Evolutionary conservation across 73 alveolate genomes (phyloP).

Genomic region (Paramecium caudatum): DNA sequence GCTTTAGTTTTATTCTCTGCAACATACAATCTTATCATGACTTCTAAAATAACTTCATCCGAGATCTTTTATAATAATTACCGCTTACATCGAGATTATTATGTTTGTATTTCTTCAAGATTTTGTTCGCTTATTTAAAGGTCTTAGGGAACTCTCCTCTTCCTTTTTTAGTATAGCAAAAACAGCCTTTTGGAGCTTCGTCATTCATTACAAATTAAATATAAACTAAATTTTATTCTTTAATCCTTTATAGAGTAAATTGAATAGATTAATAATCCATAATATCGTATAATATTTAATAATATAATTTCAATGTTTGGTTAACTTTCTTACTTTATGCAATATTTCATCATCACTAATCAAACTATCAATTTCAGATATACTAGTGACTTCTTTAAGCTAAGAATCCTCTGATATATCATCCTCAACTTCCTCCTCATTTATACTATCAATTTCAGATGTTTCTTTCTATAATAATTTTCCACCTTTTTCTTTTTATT

Average conservation of each 20-base stretch:
- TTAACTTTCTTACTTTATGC: background rate
- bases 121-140: conserved; percentile 18
- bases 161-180: background rate
- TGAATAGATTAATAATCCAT: no score
- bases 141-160: conserved; percentile 29
- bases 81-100: background rate
- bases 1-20: conserved; percentile 42
- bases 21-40: conserved; percentile 26
- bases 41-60: conserved; percentile 56
- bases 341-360: conserved; percentile 7
- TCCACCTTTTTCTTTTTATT: background rate
- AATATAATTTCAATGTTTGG: conserved; percentile 10
- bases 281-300: no score
- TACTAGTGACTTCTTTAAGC: background rate
- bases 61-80: no score
- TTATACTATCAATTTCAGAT: background rate
- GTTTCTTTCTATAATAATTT: background rate
- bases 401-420: conserved; percentile 23
- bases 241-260: no score
- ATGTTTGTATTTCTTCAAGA: conserved; percentile 7
- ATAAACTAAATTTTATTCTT: no score
- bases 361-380: conserved; percentile 42
- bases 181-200: background rate
- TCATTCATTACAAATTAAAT: background rate
- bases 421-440: conserved; percentile 15